Conservation (phyloP, 805 yeast genomes). For the Blastobotrys robertii region DNA sequence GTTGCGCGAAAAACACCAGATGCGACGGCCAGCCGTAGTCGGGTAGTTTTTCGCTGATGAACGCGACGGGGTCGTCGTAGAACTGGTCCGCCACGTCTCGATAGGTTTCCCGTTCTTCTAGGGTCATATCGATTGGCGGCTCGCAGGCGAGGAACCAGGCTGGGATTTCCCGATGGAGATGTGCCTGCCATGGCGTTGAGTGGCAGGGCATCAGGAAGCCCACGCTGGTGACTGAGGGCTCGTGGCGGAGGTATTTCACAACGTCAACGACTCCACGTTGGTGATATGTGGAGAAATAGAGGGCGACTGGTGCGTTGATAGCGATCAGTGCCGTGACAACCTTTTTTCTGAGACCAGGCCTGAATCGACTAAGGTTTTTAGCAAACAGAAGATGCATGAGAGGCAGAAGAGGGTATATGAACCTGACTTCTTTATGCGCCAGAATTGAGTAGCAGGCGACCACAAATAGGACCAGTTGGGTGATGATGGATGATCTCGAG, state of each 20-base stretch:
- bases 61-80: constrained; percentile 55
- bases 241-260: constrained; percentile 39
- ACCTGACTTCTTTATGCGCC: constrained; percentile 84
- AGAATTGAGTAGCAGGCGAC: constrained; percentile 51
- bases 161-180: constrained; percentile 50
- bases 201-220: constrained; percentile 95
- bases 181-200: constrained; percentile 91
- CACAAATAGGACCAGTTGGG: constrained; percentile 32
- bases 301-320: constrained; percentile 35
- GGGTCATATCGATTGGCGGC: constrained; percentile 55
- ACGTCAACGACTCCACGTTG: constrained; percentile 82
- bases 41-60: constrained; percentile 35
- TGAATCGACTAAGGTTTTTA: constrained; percentile 24
- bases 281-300: constrained; percentile 54
- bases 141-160: constrained; percentile 85
- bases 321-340: constrained; percentile 17
- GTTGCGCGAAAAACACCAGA: constrained; percentile 59
- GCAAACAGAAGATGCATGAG: constrained; percentile 47
- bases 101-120: constrained; percentile 36
- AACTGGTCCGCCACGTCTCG: constrained; percentile 83
- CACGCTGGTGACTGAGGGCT: constrained; percentile 37
- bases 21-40: constrained; percentile 54
- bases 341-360: constrained; percentile 3
- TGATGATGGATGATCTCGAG: constrained; percentile 20
- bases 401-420: constrained; percentile 80